Evolutionary conservation across 768 basidiomycete genomes (phyloP).

Genomic region (Russula earlei): DNA sequence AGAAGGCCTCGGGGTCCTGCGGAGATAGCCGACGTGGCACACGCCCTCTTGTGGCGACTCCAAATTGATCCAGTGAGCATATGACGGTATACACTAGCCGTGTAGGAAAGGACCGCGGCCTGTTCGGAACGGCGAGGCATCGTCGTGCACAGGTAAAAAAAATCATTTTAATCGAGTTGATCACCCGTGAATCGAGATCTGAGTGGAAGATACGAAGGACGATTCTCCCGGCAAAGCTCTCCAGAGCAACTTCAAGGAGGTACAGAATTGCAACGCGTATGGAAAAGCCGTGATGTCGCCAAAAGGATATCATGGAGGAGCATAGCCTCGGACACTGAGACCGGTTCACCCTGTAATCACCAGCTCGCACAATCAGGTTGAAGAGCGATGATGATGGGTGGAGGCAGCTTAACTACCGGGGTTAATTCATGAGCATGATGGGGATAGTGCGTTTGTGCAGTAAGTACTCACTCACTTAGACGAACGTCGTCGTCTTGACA

Average conservation of each 20-base stretch:
- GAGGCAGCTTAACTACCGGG: neutral
- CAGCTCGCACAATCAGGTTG: neutral
- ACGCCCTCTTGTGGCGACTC: neutral
- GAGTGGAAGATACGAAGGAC: neutral
- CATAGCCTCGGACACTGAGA: neutral
- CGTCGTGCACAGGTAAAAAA: no score
- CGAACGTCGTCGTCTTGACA: no score
- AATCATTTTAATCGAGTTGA: no score
- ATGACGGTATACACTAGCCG: no score
- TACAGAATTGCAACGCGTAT: neutral
- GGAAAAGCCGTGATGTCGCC: neutral
- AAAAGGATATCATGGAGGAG: no score
- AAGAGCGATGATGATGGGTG: neutral
- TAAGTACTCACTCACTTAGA: no score
- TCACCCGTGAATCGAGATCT: no score
- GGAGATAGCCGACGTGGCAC: neutral
- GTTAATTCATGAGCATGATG: neutral
- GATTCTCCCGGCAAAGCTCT: neutral
- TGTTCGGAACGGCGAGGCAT: no score
- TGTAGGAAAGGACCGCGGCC: no score
- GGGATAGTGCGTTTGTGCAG: neutral
- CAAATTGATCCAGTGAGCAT: no score
- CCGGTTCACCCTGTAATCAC: neutral
- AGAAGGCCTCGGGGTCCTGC: neutral
- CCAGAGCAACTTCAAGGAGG: neutral